A percentile compares a stretch with the other conserved stretches of the same genome.
Conservation (phyloP, 495 filamentous ascomycete genomes). For the Aspergillus avenaceus region DNA sequence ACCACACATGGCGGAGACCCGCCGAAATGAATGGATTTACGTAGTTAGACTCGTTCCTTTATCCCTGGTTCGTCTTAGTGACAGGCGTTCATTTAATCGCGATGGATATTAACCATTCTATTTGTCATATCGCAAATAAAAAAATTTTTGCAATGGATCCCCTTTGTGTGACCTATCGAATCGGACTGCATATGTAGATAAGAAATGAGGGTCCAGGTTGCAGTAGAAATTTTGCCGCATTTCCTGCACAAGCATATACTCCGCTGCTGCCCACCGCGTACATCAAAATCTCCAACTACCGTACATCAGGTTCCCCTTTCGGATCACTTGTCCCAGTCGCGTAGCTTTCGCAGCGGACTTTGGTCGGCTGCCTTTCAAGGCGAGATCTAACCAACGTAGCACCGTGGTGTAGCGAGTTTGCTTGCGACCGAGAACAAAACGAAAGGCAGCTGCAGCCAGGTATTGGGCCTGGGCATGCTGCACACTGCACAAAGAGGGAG, state of each 20-base stretch:
- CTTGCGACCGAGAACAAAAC: slow-evolving; percentile 58
- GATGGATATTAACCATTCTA: background rate
- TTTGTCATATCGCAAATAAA: background rate
- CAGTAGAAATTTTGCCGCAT: no score
- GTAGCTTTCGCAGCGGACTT: slow-evolving; percentile 23
- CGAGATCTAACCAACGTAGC: slow-evolving; percentile 57
- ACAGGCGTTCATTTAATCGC: background rate
- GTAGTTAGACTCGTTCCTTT: background rate
- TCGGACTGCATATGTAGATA: no score
- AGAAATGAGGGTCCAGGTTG: no score
- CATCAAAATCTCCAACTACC: slow-evolving; percentile 40
- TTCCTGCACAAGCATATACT: background rate
- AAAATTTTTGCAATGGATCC: no score
- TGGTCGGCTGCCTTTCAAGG: slow-evolving; percentile 30
- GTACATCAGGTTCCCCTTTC: slow-evolving; percentile 31
- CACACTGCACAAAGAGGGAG: slow-evolving; percentile 51
- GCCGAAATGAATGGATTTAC: background rate
- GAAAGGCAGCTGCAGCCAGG: slow-evolving; percentile 64
- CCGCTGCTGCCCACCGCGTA: no score
- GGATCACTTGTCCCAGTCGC: slow-evolving; percentile 28
- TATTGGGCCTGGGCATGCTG: slow-evolving; percentile 64
- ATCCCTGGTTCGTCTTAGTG: background rate
- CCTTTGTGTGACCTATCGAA: no score
- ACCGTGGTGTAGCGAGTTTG: slow-evolving; percentile 62
- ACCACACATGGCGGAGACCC: background rate